Percentiles rank a stretch among this genome's conserved stretches.
These are phyloP conservation scores for Eucalyptus lansdowneana DNA, from an alignment of 345 rosid genomes.

Conservation along the genomic window DNA sequence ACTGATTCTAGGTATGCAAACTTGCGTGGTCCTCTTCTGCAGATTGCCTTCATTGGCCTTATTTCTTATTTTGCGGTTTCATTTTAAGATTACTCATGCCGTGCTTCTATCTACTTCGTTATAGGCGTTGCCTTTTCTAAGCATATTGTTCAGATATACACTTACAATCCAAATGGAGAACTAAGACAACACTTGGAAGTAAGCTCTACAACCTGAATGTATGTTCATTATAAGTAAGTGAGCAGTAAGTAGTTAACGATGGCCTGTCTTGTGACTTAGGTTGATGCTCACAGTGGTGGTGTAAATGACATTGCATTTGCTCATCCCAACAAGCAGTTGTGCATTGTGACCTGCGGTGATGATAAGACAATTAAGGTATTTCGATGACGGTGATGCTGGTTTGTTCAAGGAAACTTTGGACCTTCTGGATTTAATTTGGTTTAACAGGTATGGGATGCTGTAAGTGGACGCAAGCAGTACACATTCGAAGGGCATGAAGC, in stretches of 20 bases:
- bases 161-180: constrained; percentile 17
- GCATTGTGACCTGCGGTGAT: constrained; percentile 52
- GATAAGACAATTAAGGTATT: constrained; percentile 48
- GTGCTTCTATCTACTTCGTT: neutral
- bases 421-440: neutral
- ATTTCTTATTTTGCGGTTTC: neutral
- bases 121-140: constrained; percentile 77
- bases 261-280: constrained; percentile 11
- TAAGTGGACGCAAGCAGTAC: constrained; percentile 17
- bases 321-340: constrained; percentile 34
- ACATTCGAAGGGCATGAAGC: constrained; percentile 47
- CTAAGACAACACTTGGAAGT: neutral
- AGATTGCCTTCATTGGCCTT: neutral
- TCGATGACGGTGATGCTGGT: neutral
- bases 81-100: neutral
- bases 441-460: constrained; percentile 39
- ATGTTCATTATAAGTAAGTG: neutral
- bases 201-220: neutral
- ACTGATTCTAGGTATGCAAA: constrained; percentile 33
- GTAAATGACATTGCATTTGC: constrained; percentile 57
- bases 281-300: constrained; percentile 58
- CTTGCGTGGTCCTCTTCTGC: neutral
- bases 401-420: neutral
- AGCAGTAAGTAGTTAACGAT: neutral
- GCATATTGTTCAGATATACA: constrained; percentile 65